phyloP scores from a whole-genome alignment of 352 stramenopile genomes.

The Globisporangium rhizosaccharum region DNA sequence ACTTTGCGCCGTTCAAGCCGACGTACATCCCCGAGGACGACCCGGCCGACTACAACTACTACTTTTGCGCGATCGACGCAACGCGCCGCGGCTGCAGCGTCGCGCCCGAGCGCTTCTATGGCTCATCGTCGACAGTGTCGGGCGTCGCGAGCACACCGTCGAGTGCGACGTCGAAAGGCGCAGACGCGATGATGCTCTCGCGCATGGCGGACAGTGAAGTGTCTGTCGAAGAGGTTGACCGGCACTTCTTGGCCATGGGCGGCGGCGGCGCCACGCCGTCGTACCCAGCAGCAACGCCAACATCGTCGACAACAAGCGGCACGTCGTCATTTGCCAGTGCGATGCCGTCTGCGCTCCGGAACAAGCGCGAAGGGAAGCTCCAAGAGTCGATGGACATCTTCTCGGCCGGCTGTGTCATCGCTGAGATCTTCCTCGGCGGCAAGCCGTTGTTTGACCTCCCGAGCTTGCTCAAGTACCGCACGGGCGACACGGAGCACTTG shows the following conservation, averaged over 20 bases:
- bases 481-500: conserved; percentile 64
- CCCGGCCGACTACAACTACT: conserved; percentile 95
- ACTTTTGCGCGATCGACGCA: conserved; percentile 84
- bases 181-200: conserved; percentile 62
- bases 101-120: conserved; percentile 87
- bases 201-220: conserved; percentile 72
- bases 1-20: conserved; percentile 96
- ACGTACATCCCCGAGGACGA: conserved; percentile 95
- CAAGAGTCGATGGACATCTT: conserved; percentile 97
- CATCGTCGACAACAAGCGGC: conserved; percentile 1
- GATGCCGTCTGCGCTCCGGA: conserved; percentile 19
- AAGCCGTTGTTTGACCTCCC: conserved; percentile 94
- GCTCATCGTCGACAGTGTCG: conserved; percentile 21
- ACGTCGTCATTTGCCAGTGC: conserved; percentile 8
- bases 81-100: conserved; percentile 92
- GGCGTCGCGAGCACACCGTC: conserved; percentile 12
- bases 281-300: conserved; percentile 18
- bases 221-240: conserved; percentile 64
- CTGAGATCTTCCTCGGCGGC: conserved; percentile 94
- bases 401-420: conserved; percentile 96
- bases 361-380: conserved; percentile 55
- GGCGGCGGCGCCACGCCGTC: conserved; percentile 12
- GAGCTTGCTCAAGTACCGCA: conserved; percentile 86
- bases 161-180: conserved; percentile 27
- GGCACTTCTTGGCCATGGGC: conserved; percentile 63